Base-by-base conservation (phyloP, 106 monocot genomes). In the Xerophyta viscosa region DNA sequence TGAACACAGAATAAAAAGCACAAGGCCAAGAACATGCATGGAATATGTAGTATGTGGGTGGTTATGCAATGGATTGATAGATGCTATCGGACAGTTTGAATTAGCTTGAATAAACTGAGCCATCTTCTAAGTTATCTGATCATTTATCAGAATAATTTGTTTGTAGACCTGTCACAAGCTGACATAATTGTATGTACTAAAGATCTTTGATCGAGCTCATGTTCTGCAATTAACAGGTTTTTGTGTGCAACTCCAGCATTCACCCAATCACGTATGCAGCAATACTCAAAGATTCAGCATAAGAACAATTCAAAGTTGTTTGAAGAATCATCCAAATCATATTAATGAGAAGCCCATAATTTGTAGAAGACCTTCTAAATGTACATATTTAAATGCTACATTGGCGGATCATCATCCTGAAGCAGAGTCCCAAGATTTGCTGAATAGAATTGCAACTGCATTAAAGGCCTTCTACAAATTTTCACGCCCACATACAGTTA, bases 401-500 rank as follows among this genome's bases (percentile, higher is more conserved):
- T 66, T 39, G 39, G 39, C 83, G 30, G 68, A 58, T 24, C 64
- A 84, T 12, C 46, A 70, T 68, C 57, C 66, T 68, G 93, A 57
- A 57, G 57, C 85, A 61, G 77, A 68, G 39, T 70, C 69, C 20
- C 82, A 85, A 60, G 65, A 52, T 50, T 28, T 37, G 8, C 55
- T 66, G 76, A 42, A 41, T 10, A 45, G 50, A 15, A 57, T 83
- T 54, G 48, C 48, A 11, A 48, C 74, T 66, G 77, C 71, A 11
- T 53, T 86, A 43, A 43, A 77, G 67, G 79, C 62, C 23, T 81
- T 98, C 41, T 90, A 90, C 71, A 56, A 67, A 30, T 98, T 90
- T 66, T 79, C 98, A 17, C 74, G 89, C 26, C 90, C 98, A 31
- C 98, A 99, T 47, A 99, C 98, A 25, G 70, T 99, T 51, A 99